phyloP scores from a whole-genome alignment of 2,329 filamentous ascomycete species.

The Monosporascus sp. region DNA sequence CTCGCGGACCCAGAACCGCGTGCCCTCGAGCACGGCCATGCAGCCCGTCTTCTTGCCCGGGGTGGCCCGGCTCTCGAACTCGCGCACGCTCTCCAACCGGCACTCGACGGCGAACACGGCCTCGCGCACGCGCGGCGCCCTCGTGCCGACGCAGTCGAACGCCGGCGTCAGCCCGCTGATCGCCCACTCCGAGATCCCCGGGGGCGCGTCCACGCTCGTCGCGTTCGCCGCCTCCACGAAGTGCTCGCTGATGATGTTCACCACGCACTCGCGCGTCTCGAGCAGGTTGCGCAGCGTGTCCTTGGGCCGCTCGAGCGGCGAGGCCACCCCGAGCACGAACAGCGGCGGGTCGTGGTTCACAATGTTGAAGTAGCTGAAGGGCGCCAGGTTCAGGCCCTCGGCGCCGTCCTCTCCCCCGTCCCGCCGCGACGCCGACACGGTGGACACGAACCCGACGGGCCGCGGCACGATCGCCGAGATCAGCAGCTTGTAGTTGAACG shows the following conservation, averaged over 20 bases:
- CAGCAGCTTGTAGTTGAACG: constrained; percentile 86
- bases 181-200: constrained; percentile 73
- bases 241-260: constrained; percentile 84
- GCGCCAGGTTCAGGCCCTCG: constrained; percentile 65
- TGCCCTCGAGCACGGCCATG: constrained; percentile 74
- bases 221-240: constrained; percentile 85
- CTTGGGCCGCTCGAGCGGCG: constrained; percentile 53
- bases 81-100: constrained; percentile 66
- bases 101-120: constrained; percentile 80
- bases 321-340: constrained; percentile 59
- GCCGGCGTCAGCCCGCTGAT: constrained; percentile 71
- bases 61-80: constrained; percentile 69
- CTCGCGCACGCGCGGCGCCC: constrained; percentile 71
- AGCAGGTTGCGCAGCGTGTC: constrained; percentile 73
- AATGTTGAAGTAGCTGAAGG: constrained; percentile 82
- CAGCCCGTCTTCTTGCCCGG: constrained; percentile 73
- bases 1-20: constrained; percentile 82
- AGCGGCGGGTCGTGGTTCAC: constrained; percentile 83
- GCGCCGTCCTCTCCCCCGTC: constrained; percentile 46
- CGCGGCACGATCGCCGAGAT: constrained; percentile 80
- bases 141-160: constrained; percentile 59
- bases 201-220: constrained; percentile 72
- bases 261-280: constrained; percentile 68
- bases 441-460: constrained; percentile 66
- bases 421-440: constrained; percentile 31